phyloP scores from a whole-genome alignment of 352 stramenopile species.

The Pythium sp. region DNA sequence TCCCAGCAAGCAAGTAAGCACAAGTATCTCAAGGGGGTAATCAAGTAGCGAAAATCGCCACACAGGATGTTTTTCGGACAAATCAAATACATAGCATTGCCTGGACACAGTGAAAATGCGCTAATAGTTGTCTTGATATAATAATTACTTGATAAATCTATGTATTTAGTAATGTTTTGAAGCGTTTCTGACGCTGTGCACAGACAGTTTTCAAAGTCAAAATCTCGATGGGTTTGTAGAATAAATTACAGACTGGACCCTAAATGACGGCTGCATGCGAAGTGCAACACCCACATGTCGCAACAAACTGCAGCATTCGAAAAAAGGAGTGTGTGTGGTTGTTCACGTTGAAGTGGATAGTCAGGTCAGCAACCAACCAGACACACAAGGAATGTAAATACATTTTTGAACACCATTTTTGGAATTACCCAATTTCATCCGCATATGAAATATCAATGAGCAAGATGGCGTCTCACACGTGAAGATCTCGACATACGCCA shows the following conservation, averaged over 20 bases:
- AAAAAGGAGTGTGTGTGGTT: conserved; percentile 1
- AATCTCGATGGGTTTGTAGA: conserved; percentile 7
- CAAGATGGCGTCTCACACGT: no score
- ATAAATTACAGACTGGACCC: neutral
- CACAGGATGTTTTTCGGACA: no score
- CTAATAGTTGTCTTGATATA: no score
- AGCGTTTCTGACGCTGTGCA: neutral
- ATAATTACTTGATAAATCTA: no score
- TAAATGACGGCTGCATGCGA: neutral
- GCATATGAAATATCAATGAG: no score
- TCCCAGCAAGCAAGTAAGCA: no score
- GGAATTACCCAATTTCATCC: neutral
- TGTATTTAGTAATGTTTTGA: no score
- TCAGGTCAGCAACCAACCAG: neutral
- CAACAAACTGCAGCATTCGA: conserved; percentile 2
- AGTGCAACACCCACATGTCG: conserved; percentile 1
- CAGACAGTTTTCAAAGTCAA: neutral
- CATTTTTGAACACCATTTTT: neutral
- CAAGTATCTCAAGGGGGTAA: no score
- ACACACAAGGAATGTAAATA: neutral
- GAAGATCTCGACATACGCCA: no score
- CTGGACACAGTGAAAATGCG: no score
- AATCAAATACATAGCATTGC: no score
- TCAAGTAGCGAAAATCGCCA: no score
- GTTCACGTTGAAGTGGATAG: conserved; percentile 9